Base-by-base conservation (phyloP, 805 yeast genomes). In the Starmerella khaoyaiensis region DNA sequence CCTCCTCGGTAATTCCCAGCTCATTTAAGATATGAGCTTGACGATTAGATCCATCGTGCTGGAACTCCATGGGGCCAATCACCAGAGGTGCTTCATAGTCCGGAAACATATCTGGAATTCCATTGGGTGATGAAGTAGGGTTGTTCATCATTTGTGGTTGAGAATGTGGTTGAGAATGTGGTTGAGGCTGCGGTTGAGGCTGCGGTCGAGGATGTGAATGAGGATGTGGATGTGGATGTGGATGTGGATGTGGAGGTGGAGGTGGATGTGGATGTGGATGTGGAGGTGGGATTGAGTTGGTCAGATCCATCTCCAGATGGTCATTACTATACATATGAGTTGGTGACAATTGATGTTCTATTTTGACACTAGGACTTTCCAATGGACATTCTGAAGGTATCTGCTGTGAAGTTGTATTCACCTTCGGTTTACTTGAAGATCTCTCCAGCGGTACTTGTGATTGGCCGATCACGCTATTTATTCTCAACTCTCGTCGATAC, bases 1-100 rank as follows among this genome's bases (percentile, higher is more conserved):
- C 55, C 19, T 49, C 53, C 8, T 39, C 39, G 4, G 49, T 46
- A 17, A 53, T 27, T 11, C 54, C 55, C 6, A 51, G 35, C 30
- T 44, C 39, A 20, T 43, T 39, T 21, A 51, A 33, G 12, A 46
- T 27, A 25, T 45, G 39, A 9, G 48, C 47, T 7, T 25, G 34
- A 6, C 35, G 24, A 26, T 39, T 23, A 20, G 33, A 16, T 5
- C 21, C 25, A 17, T 40, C 44, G n/a, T 29, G 15, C 22, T 52
- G 52, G 36, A 46, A 42, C 29, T 48, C 36, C 61, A 57, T 57
- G 9, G 61, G 61, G 7, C 59, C 61, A 19, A 57, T 57, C 15
- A 57, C 44, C 24, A 46, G 27, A 5, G 60, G 60, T 2, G 49
- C 47, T 17, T 14, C 16, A 18, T 30, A 7, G 32, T 7, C 6